Conservation (phyloP, 2,329 filamentous ascomycete species). For the Drechslera avenae region DNA sequence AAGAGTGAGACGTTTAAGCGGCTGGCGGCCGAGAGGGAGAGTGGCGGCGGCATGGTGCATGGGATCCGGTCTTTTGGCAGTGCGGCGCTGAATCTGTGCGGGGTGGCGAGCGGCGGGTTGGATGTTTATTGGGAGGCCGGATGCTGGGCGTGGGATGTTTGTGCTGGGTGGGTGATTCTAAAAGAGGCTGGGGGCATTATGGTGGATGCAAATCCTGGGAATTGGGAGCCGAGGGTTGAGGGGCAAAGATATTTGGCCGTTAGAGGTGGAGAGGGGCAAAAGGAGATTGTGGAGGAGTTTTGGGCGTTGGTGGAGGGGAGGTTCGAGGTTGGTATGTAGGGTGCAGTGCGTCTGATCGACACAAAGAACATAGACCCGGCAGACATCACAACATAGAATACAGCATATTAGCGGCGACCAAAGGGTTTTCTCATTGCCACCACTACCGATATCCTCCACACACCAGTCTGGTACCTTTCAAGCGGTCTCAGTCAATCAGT, state of each 20-base stretch:
- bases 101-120: conserved; percentile 71
- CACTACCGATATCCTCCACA: conserved; percentile 29
- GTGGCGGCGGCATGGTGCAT: conserved; percentile 77
- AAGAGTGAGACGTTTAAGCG: conserved; percentile 69
- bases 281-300: conserved; percentile 55
- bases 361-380: conserved; percentile 4
- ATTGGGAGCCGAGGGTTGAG: conserved; percentile 66
- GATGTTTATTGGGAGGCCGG: conserved; percentile 84
- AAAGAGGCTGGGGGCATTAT: conserved; percentile 75
- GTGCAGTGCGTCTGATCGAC: not conserved
- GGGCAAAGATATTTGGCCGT: conserved; percentile 62
- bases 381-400: conserved; percentile 10
- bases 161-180: conserved; percentile 78
- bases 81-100: conserved; percentile 76
- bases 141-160: conserved; percentile 86
- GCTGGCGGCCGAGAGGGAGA: conserved; percentile 58
- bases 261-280: conserved; percentile 53
- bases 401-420: conserved; percentile 33
- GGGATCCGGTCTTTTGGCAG: conserved; percentile 71
- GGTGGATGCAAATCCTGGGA: conserved; percentile 73
- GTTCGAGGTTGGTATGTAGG: conserved; percentile 50
- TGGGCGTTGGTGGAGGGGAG: conserved; percentile 54
- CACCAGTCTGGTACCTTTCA: conserved; percentile 26
- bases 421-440: conserved; percentile 36
- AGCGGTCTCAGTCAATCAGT: conserved; percentile 37